Percentiles rank a stretch among this genome's conserved stretches.
These are phyloP conservation scores for Fistulifera pelliculosa DNA, from an alignment of 108 stramenopile species.

Conservation along the genomic window DNA sequence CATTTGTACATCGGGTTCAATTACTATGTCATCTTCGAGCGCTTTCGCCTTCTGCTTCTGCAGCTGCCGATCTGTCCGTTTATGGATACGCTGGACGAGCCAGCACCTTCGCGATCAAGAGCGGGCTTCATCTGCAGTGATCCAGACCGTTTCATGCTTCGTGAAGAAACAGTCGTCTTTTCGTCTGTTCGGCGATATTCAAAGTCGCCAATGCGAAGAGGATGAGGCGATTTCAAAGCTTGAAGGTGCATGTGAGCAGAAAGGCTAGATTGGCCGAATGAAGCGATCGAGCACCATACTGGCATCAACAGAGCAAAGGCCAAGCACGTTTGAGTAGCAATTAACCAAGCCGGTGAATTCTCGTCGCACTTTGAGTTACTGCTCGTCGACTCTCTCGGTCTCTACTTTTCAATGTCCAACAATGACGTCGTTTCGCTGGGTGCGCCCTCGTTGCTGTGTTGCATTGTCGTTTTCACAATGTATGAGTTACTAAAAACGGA, in stretches of 20 bases:
- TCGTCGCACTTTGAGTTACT: not conserved
- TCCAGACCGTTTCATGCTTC: not conserved
- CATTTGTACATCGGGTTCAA: conserved; percentile 46
- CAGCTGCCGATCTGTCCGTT: conserved; percentile 30
- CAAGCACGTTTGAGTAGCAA: conserved; percentile 14
- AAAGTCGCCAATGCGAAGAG: conserved; percentile 61
- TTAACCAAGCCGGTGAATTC: not conserved
- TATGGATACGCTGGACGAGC: conserved; percentile 7
- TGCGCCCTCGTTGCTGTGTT: not conserved
- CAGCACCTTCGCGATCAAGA: not conserved
- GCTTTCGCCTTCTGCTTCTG: conserved; percentile 12
- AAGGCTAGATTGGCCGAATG: conserved; percentile 37
- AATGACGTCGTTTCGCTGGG: not conserved
- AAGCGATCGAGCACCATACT: conserved; percentile 53
- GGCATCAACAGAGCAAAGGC: conserved; percentile 49
- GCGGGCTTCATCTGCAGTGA: not conserved
- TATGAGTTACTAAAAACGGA: no score
- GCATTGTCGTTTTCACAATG: not conserved
- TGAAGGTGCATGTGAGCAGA: conserved; percentile 36
- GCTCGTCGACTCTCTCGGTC: not conserved
- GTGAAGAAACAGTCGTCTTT: not conserved
- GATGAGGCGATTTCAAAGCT: conserved; percentile 67
- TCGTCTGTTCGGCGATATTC: conserved; percentile 11
- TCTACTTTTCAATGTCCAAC: not conserved
- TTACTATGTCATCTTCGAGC: not conserved